A percentile compares a stretch with the other conserved stretches of the same genome.
Evolutionary conservation across 441 rosid species (phyloP).

Genomic region (Cnidoscolus chayamansa): DNA sequence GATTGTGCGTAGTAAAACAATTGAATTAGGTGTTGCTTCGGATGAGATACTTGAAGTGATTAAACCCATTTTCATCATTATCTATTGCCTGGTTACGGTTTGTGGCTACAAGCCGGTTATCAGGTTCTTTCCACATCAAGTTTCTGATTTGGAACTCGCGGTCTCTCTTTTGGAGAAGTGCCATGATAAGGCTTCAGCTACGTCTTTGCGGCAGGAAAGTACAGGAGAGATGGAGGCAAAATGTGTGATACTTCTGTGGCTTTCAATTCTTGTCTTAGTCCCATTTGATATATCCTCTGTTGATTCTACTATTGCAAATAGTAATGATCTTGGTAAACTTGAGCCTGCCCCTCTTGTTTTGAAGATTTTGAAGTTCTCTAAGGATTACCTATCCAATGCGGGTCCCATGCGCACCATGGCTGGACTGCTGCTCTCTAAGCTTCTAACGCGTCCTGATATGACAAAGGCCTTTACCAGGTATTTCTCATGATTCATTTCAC

Average conservation of each 20-base stretch:
- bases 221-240: constrained; percentile 97
- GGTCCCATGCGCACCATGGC: constrained; percentile 94
- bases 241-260: constrained; percentile 88
- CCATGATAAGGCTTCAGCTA: constrained; percentile 46
- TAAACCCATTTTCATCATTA: constrained; percentile 70
- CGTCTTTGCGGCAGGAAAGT: constrained; percentile 80
- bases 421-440: constrained; percentile 76
- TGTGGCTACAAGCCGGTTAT: constrained; percentile 86
- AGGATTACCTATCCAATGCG: constrained; percentile 78
- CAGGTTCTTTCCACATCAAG: constrained; percentile 92
- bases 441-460: constrained; percentile 91
- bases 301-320: constrained; percentile 64
- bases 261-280: constrained; percentile 83
- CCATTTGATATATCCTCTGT: constrained; percentile 93
- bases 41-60: constrained; percentile 55
- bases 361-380: constrained; percentile 66
- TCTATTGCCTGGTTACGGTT: constrained; percentile 77
- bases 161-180: constrained; percentile 81
- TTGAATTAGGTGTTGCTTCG: constrained; percentile 46
- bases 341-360: constrained; percentile 70
- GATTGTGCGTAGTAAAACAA: constrained; percentile 54
- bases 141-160: constrained; percentile 85
- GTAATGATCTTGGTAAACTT: constrained; percentile 35
- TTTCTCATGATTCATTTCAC: constrained; percentile 7
- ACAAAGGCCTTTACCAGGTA: constrained; percentile 73